Evolutionary conservation across 148 eudicot species (phyloP).

Genomic region (Chenopodium album): DNA sequence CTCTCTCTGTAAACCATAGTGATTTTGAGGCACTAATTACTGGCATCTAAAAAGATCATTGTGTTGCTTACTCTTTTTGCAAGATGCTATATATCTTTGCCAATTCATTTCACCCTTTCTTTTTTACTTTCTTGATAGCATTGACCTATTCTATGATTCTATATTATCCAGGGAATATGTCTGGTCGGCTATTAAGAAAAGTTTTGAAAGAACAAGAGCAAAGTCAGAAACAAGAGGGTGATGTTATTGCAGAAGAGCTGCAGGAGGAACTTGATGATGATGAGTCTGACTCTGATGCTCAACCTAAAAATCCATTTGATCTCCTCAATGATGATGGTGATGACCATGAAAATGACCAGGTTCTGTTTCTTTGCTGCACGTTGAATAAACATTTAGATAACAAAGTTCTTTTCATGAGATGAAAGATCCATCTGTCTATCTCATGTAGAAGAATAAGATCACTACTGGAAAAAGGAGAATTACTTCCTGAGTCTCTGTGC

Average conservation of each 20-base stretch:
- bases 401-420: not conserved
- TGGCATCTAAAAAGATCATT: not conserved
- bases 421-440: not conserved
- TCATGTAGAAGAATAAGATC: not conserved
- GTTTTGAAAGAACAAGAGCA: slow-evolving; percentile 45
- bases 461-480: too few relatives aligned
- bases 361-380: slow-evolving; percentile 15
- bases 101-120: not conserved
- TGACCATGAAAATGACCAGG: slow-evolving; percentile 36
- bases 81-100: too few relatives aligned
- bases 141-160: not conserved
- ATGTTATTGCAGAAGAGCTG: slow-evolving; percentile 23
- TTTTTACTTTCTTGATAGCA: not conserved
- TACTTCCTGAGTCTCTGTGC: not conserved
- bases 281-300: slow-evolving; percentile 36
- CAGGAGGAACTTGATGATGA: slow-evolving; percentile 28
- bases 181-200: slow-evolving; percentile 47
- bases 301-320: slow-evolving; percentile 40
- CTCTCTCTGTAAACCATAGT: not conserved
- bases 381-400: not conserved
- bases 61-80: not conserved
- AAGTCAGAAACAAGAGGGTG: slow-evolving; percentile 18
- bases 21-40: not conserved
- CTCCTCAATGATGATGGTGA: slow-evolving; percentile 39
- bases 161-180: slow-evolving; percentile 31